Base-by-base conservation (phyloP, 1,139 yeast genomes). In the Petasospora fabianii region DNA sequence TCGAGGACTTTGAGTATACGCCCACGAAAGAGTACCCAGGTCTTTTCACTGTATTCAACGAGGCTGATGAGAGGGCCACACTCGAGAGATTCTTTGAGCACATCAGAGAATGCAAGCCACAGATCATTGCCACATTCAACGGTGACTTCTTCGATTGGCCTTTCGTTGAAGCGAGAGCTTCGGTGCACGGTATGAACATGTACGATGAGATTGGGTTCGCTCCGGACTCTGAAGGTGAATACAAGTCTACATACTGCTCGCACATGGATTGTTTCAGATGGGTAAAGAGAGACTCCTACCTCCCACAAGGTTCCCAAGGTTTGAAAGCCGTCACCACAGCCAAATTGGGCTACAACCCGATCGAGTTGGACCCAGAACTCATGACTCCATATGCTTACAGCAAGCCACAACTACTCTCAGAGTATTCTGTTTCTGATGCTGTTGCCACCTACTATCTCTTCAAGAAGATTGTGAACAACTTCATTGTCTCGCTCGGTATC, bases 111-210 rank as follows among this genome's bases (percentile, higher is more conserved):
- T 84, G 73, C 6, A 73, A 77, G 50, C 98, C 99, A 1, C 90
- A 97, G 0, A 96, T 92, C 11, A 92, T 94, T 40, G 96, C 97
- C 1, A 92, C 98, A 0, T 94, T 87, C 56, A 94, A 94, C 65
- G 99, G 99, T 68, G 99, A 94, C 60, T 88, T 88, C 57, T 94
- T 94, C 64, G 99, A 94, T 70, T 94, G 98, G 98, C 99, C 99
- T 1, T 94, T 88, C 61, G 94, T 94, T 6, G 98, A 90, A 52
- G 80, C 84, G 13, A 71, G 99, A 57, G 81, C 97, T 2, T 66
- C 80, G 26, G 75, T 77, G 44, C 95, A 92, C 59, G 97, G 87
- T 18, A 60, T 94, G 49, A 83, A 85, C 59, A 82, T 94, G 95
- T 85, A 79, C 59, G 84, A 84, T 38, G 97, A 92, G 60, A 92